phyloP scores from a whole-genome alignment of 2,329 filamentous ascomycete species.

The Teratosphaeria pseudoeucalypti region DNA sequence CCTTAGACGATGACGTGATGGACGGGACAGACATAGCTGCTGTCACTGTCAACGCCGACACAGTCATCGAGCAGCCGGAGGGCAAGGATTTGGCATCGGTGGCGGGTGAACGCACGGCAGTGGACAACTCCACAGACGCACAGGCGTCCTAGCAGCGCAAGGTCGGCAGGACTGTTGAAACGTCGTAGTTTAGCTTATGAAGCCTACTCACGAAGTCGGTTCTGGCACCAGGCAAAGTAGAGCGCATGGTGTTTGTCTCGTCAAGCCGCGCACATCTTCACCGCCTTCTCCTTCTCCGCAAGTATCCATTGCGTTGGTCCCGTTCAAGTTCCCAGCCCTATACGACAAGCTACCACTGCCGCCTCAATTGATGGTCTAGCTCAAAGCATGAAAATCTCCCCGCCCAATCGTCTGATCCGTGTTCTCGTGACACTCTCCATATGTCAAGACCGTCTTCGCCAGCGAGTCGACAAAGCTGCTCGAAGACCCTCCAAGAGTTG shows the following conservation, averaged over 20 bases:
- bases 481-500: background rate
- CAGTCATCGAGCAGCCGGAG: background rate
- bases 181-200: background rate
- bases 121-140: background rate
- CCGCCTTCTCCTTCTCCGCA: background rate
- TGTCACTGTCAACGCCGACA: background rate
- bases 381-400: background rate
- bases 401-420: background rate
- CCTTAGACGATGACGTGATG: background rate
- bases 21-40: background rate
- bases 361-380: background rate
- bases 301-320: background rate
- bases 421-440: background rate
- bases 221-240: background rate
- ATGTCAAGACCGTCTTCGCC: background rate
- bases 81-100: background rate
- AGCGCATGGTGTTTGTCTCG: background rate
- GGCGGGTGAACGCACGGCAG: background rate
- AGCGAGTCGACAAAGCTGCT: background rate
- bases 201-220: too few species aligned
- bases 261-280: background rate
- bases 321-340: background rate
- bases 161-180: background rate
- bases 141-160: background rate
- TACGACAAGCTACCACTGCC: background rate